Evolutionary conservation across 2,329 filamentous ascomycete species (phyloP).

Genomic region (Neofusicoccum sp.): DNA sequence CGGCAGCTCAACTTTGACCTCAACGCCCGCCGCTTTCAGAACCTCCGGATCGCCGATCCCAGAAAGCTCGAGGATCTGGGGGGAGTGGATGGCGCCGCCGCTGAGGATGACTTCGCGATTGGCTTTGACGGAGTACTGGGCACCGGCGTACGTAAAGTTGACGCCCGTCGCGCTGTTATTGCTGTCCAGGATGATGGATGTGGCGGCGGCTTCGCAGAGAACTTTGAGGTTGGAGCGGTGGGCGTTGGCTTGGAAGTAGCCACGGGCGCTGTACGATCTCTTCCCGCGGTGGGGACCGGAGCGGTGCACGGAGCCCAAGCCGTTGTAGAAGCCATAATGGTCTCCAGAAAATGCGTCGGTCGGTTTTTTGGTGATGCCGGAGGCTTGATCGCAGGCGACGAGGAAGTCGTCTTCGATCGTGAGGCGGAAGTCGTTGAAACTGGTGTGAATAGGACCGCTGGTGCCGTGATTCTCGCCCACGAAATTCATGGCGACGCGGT

Average conservation of each 20-base stretch:
- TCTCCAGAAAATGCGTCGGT: conserved; percentile 37
- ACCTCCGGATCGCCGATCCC: conserved; percentile 28
- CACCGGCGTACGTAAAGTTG: not conserved
- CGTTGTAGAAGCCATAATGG: conserved; percentile 36
- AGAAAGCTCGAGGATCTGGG: conserved; percentile 29
- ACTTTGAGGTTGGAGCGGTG: not conserved
- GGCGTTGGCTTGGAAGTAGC: conserved; percentile 21
- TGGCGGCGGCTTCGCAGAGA: not conserved
- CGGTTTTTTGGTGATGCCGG: conserved; percentile 30
- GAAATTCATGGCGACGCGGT: conserved; percentile 30
- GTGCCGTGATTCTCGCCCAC: conserved; percentile 35
- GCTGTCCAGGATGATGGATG: not conserved
- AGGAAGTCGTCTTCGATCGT: conserved; percentile 25
- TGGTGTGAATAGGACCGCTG: conserved; percentile 34
- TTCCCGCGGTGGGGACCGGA: conserved; percentile 31
- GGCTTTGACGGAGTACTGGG: conserved; percentile 27
- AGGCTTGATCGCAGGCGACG: conserved; percentile 29
- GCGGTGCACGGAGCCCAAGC: conserved; percentile 27
- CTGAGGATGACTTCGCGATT: conserved; percentile 24
- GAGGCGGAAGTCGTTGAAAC: conserved; percentile 33
- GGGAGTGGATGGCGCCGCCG: conserved; percentile 5
- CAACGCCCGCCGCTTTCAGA: conserved; percentile 26
- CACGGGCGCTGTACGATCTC: conserved; percentile 36
- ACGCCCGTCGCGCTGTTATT: not conserved
- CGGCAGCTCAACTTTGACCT: conserved; percentile 29